These are phyloP conservation scores for Fusarium acutatum DNA, from an alignment of 2,329 filamentous ascomycete genomes.

Conservation along the genomic window DNA sequence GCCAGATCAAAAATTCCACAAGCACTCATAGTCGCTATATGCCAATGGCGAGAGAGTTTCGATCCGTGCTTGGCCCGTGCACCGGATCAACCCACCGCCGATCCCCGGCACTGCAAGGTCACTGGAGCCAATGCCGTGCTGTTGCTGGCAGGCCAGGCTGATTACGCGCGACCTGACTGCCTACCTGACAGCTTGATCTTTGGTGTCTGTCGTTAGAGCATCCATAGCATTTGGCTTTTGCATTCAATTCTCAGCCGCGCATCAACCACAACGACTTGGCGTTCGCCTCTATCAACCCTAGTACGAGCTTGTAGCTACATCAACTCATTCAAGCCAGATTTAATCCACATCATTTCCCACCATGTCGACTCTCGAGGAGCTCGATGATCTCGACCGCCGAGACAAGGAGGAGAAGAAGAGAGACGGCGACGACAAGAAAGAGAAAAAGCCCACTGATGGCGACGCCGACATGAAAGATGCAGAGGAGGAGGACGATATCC, in stretches of 20 bases:
- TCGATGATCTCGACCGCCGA: constrained; percentile 86
- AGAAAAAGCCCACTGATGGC: constrained; percentile 64
- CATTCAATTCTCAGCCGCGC: constrained; percentile 13
- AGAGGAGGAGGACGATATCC: constrained; percentile 75
- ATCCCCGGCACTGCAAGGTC: constrained; percentile 18
- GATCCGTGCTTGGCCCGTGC: constrained; percentile 25
- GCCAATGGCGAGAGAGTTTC: constrained; percentile 12
- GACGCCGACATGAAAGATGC: constrained; percentile 95
- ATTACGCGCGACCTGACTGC: constrained; percentile 46
- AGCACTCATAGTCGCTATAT: not conserved
- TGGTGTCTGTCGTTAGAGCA: constrained; percentile 23
- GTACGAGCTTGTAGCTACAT: not conserved
- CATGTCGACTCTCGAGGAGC: constrained; percentile 93
- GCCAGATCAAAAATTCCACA: constrained; percentile 35
- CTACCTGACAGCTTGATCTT: constrained; percentile 37
- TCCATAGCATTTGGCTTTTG: constrained; percentile 19
- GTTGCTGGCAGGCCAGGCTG: constrained; percentile 35
- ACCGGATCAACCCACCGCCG: constrained; percentile 40
- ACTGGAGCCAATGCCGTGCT: constrained; percentile 25
- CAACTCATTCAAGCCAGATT: not conserved
- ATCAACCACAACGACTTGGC: not conserved
- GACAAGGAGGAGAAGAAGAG: constrained; percentile 74
- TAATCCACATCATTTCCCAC: constrained; percentile 39
- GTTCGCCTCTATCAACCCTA: not conserved
- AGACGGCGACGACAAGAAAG: constrained; percentile 47